A percentile compares a stretch with the other conserved stretches of the same genome.
phyloP scores from a whole-genome alignment of 192 early-diverging fungal species.

The Gamsiella multidivaricata region DNA sequence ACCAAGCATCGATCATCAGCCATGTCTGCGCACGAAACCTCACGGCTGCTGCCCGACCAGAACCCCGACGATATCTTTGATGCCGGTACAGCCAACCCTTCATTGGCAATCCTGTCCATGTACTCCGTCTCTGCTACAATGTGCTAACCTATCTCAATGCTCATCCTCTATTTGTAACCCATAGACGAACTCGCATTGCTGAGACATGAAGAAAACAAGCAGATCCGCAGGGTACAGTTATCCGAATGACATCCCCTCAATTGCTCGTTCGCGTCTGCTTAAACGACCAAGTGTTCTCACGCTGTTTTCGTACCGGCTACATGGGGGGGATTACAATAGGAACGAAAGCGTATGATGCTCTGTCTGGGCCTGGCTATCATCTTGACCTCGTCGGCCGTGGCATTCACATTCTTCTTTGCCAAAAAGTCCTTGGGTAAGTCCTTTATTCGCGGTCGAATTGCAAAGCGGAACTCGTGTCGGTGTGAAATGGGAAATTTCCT shows the following conservation, averaged over 20 bases:
- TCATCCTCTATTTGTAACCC: background rate
- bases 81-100: background rate
- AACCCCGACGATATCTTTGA: background rate
- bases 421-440: slow-evolving; percentile 29
- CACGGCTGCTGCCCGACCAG: background rate
- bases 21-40: background rate
- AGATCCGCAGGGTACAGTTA: slow-evolving; percentile 23
- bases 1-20: background rate
- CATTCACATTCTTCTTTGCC: slow-evolving; percentile 31
- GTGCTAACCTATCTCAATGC: too few species aligned
- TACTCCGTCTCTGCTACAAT: too few species aligned
- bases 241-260: background rate
- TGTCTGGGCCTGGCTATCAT: slow-evolving; percentile 31
- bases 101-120: too few species aligned
- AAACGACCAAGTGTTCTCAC: too few species aligned
- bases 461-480: too few species aligned
- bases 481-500: too few species aligned
- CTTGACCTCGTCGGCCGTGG: slow-evolving; percentile 32
- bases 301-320: background rate
- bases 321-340: slow-evolving; percentile 20
- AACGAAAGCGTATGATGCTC: slow-evolving; percentile 27
- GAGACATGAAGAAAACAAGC: slow-evolving; percentile 25
- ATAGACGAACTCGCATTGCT: slow-evolving; percentile 28
- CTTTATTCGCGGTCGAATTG: too few species aligned
- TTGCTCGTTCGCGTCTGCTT: too few species aligned